Base-by-base conservation (phyloP, 495 filamentous ascomycete species). In the Aspergillus bridgeri region DNA sequence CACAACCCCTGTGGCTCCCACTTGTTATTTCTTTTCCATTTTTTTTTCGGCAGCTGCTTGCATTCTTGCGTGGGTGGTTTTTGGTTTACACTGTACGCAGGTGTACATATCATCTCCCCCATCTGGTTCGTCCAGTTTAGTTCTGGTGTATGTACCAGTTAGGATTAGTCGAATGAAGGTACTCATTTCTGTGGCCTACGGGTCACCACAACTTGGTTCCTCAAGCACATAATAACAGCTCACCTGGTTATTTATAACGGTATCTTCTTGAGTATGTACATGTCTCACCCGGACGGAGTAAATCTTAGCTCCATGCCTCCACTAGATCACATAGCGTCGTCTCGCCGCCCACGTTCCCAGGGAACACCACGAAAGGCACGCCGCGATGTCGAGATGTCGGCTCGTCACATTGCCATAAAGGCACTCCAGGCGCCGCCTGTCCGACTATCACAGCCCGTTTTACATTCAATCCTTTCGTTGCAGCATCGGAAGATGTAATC, bases 331-430 rank as follows among this genome's bases (percentile, higher is more conserved):
- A 70, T n/a, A 77, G 60, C 22, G 79, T 79, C 53, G 68, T 63
- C 53, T 81, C 79, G 7, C 71, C 71, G 22, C 80, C 81, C 13
- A 83, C 80, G 68, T 83, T 83, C 11, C 79, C 81, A n/a, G 81
- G 81, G 52, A 83, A 83, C 0, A 83, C 79, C 13, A 82, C 77
- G 64, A 74, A 82, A 15, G 79, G 78, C 20, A 82, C 70, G 22
- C 74, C 75, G 0, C 67, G 67, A 65, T 77, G 73, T 51, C 75
- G 69, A 43, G 74, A 77, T 0, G 71, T 76, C 43, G 61, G 56
- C 66, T 83, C 79, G 57, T 81, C 72, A 43, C 80, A 83, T 42
- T 75, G 69, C 81, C 80, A 84, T 3, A 84, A 62, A 2, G 81
- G 81, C 21, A 84, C 79, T 19, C 80, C 81, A 1, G 81, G 72